Conservation (phyloP, 306 rosid species). For the Vicia sativa region DNA sequence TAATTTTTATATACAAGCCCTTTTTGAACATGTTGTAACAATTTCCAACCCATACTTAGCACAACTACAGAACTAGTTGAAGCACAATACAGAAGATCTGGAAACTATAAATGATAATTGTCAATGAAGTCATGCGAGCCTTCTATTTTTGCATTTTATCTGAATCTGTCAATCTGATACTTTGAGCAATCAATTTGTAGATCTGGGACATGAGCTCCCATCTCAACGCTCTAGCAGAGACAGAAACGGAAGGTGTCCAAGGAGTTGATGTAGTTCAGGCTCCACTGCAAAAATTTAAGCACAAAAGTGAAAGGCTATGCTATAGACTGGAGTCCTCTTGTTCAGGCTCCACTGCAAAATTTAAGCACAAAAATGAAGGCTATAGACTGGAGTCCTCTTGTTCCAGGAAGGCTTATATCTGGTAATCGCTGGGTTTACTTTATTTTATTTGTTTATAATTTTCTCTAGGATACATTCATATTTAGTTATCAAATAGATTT, state of each 20-base stretch:
- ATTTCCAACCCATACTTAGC: neutral
- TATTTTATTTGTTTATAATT: slow-evolving; percentile 13
- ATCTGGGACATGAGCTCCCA: slow-evolving; percentile 91
- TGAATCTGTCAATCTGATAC: slow-evolving; percentile 37
- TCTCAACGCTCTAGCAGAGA: slow-evolving; percentile 75
- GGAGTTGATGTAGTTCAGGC: slow-evolving; percentile 71
- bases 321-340: slow-evolving; percentile 86
- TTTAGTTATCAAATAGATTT: slow-evolving; percentile 16
- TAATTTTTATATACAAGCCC: neutral
- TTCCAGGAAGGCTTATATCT: slow-evolving; percentile 79
- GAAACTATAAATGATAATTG: too few species aligned
- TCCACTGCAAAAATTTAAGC: slow-evolving; percentile 67
- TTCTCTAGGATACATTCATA: slow-evolving; percentile 17
- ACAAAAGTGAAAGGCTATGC: slow-evolving; percentile 93
- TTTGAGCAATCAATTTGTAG: slow-evolving; percentile 46
- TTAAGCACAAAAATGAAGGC: too few species aligned
- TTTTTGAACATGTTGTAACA: neutral
- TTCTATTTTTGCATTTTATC: neutral
- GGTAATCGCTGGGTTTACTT: slow-evolving; percentile 47
- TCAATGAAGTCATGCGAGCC: neutral
- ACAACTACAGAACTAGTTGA: too few species aligned
- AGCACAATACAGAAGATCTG: too few species aligned
- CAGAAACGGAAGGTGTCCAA: slow-evolving; percentile 65
- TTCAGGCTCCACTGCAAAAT: too few species aligned
- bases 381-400: too few species aligned